phyloP scores from a whole-genome alignment of 2,329 filamentous ascomycete genomes.

The Albifimbria verrucaria region DNA sequence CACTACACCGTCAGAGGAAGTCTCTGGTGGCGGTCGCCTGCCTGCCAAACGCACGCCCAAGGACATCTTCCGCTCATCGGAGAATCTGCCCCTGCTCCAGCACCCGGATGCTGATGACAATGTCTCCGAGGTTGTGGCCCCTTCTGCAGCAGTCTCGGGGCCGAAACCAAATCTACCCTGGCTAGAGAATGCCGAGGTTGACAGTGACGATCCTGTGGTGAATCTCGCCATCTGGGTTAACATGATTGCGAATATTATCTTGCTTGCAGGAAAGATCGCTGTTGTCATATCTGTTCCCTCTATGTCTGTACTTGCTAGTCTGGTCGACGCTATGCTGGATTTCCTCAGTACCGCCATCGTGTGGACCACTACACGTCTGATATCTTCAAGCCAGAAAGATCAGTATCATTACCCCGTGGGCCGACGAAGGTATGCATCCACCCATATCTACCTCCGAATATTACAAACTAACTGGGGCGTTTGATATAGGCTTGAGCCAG shows the following conservation, averaged over 20 bases:
- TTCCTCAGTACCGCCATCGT: constrained; percentile 81
- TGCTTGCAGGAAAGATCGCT: constrained; percentile 72
- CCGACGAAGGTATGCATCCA: constrained; percentile 47
- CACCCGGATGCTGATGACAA: constrained; percentile 41
- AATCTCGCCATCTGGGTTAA: constrained; percentile 88
- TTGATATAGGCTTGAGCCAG: constrained; percentile 62
- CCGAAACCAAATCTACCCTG: constrained; percentile 61
- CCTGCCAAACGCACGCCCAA: constrained; percentile 63
- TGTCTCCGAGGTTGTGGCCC: constrained; percentile 16
- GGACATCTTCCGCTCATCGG: constrained; percentile 76
- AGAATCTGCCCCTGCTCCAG: constrained; percentile 63
- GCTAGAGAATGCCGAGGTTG: constrained; percentile 68
- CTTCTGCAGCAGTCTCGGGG: constrained; percentile 20
- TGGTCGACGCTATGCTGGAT: constrained; percentile 77
- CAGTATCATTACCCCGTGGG: constrained; percentile 78
- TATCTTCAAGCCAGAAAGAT: constrained; percentile 62
- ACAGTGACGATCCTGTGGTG: constrained; percentile 72
- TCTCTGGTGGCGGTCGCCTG: constrained; percentile 5
- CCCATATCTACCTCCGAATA: background rate
- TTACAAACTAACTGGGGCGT: constrained; percentile 14
- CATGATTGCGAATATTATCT: constrained; percentile 70
- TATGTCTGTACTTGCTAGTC: constrained; percentile 74
- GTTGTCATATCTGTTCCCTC: constrained; percentile 77
- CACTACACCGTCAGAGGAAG: constrained; percentile 21
- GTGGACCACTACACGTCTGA: constrained; percentile 72